A percentile compares a stretch with the other conserved stretches of the same genome.
These are phyloP conservation scores for Stramenopiles sp. DNA, from an alignment of 352 stramenopile genomes.

Conservation along the genomic window DNA sequence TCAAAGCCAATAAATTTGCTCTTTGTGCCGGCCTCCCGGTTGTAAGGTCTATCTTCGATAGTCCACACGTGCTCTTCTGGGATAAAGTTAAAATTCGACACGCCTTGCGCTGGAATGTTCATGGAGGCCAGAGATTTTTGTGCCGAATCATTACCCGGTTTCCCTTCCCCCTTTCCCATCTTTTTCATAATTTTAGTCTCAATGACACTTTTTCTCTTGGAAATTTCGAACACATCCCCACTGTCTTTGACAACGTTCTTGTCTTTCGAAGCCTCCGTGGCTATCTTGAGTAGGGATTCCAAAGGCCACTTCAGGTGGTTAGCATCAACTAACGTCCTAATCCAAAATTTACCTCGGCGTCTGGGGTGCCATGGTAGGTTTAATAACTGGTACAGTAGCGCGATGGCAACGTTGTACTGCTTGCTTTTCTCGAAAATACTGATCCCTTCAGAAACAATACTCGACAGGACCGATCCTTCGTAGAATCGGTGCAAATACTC, in stretches of 20 bases:
- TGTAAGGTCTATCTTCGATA: conserved; percentile 45
- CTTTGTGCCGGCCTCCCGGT: conserved; percentile 46
- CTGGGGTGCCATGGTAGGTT: conserved; percentile 32
- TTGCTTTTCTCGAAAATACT: conserved; percentile 46
- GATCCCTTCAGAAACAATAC: conserved; percentile 36
- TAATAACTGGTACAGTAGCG: conserved; percentile 43
- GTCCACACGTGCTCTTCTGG: no score
- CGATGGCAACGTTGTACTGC: conserved; percentile 40
- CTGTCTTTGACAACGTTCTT: conserved; percentile 44
- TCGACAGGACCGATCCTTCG: no score
- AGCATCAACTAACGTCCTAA: neutral
- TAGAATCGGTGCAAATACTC: no score
- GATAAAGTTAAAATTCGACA: no score
- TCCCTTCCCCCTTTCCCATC: conserved; percentile 10
- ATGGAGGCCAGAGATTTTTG: no score
- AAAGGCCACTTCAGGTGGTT: conserved; percentile 25
- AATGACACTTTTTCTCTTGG: conserved; percentile 28
- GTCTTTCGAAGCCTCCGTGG: no score
- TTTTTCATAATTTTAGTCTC: conserved; percentile 20
- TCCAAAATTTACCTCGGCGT: conserved; percentile 29
- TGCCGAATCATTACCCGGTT: conserved; percentile 28
- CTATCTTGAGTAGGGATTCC: conserved; percentile 49
- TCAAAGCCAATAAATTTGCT: conserved; percentile 61
- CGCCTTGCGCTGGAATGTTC: no score
- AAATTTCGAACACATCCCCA: conserved; percentile 42